A percentile compares a stretch with the other conserved stretches of the same genome.
Conservation (phyloP, 371 early-diverging fungal species). For the Mucor velutinosus region DNA sequence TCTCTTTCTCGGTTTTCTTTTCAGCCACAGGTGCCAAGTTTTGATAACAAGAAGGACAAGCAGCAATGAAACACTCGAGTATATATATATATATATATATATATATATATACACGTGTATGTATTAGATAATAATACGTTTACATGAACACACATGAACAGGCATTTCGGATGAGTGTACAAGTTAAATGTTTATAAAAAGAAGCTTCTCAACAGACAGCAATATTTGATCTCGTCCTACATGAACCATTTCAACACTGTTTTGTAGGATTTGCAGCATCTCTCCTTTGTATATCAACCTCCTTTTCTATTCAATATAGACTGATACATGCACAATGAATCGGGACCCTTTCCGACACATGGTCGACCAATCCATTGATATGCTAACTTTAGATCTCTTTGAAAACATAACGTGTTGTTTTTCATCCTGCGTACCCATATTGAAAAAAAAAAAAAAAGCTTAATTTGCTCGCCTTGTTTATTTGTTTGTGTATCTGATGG, state of each 20-base stretch:
- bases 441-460: not conserved
- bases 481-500: not conserved
- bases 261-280: not conserved
- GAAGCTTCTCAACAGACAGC: constrained; percentile 2
- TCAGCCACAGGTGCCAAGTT: not conserved
- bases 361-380: not conserved
- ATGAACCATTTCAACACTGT: not conserved
- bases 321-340: not conserved
- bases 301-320: not conserved
- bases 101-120: not conserved
- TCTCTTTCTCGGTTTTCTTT: not conserved
- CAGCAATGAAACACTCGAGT: not conserved
- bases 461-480: not conserved
- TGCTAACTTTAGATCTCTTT: not conserved
- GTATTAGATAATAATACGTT: not conserved
- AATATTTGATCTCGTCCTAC: constrained; percentile 6
- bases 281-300: not conserved
- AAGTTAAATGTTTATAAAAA: not conserved
- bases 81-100: not conserved
- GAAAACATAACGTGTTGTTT: not conserved
- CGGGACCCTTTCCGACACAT: not conserved
- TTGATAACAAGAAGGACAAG: not conserved
- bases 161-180: not conserved
- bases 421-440: not conserved
- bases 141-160: not conserved